Percentiles rank a stretch among this genome's conserved stretches.
Conservation (phyloP, 2,329 filamentous ascomycete species). For the Aspergillus floridensis region DNA sequence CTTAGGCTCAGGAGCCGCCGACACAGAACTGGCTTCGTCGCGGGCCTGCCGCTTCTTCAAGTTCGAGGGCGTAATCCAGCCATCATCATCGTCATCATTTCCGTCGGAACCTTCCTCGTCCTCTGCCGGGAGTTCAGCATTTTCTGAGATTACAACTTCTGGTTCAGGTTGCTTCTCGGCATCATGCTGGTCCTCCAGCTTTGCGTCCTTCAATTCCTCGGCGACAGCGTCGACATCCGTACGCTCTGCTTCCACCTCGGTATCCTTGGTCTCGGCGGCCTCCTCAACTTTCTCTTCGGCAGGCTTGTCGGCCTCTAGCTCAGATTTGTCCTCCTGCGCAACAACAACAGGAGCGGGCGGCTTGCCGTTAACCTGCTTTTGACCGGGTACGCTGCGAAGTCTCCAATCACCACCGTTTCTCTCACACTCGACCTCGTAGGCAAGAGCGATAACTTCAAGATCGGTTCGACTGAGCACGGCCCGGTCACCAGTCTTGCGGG, state of each 20-base stretch:
- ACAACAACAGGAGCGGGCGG: constrained; percentile 44
- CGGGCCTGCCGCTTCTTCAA: constrained; percentile 77
- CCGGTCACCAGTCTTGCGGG: constrained; percentile 83
- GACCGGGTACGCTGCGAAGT: constrained; percentile 71
- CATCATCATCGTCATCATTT: constrained; percentile 56
- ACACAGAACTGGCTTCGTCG: constrained; percentile 54
- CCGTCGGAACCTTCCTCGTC: constrained; percentile 29
- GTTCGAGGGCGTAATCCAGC: constrained; percentile 94
- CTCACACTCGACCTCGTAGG: constrained; percentile 93
- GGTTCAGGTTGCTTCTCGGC: constrained; percentile 17
- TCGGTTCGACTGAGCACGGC: constrained; percentile 85
- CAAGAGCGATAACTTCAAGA: constrained; percentile 82
- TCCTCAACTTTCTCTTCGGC: not conserved
- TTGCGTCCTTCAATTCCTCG: constrained; percentile 27
- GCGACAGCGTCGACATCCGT: constrained; percentile 30
- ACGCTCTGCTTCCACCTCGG: constrained; percentile 22
- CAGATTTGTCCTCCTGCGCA: constrained; percentile 40
- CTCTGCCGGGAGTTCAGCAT: constrained; percentile 27
- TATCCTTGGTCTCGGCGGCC: constrained; percentile 5
- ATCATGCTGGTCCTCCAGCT: constrained; percentile 29
- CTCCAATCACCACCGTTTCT: constrained; percentile 86
- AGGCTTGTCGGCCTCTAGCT: constrained; percentile 19
- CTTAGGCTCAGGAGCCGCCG: constrained; percentile 54
- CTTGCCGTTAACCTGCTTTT: constrained; percentile 72
- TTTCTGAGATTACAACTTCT: constrained; percentile 16